phyloP scores from a whole-genome alignment of 176 grass and related monocot genomes.

The Ampelocalamus luodianensis region DNA sequence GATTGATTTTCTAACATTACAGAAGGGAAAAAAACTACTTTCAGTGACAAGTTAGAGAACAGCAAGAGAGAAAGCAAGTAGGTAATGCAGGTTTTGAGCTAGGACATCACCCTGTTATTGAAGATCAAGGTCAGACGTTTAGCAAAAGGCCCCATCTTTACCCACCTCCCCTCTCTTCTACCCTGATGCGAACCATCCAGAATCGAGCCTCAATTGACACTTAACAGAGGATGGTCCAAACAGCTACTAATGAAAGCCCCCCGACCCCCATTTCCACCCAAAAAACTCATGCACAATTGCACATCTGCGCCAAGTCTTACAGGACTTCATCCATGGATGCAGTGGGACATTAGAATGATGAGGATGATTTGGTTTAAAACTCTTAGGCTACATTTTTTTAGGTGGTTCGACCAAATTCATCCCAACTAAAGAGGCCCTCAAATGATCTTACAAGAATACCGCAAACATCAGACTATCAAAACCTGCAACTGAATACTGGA shows the following conservation, averaged over 20 bases:
- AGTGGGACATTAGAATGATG: background rate
- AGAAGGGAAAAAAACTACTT: background rate
- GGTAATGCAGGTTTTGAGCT: background rate
- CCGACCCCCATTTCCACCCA: background rate
- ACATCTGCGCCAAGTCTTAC: background rate
- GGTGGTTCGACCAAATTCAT: background rate
- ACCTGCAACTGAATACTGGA: background rate
- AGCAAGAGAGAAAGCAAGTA: background rate
- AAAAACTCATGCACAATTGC: background rate
- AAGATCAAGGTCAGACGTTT: background rate
- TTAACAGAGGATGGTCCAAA: background rate
- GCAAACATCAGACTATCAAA: background rate
- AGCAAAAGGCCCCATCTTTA: background rate
- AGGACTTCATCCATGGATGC: background rate
- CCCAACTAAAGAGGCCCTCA: background rate
- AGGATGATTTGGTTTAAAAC: background rate
- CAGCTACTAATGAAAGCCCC: background rate
- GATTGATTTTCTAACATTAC: background rate
- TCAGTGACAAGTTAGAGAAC: background rate
- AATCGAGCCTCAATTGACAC: background rate
- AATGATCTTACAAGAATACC: background rate
- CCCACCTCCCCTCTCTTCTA: too few relatives aligned
- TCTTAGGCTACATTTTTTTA: background rate
- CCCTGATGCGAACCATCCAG: background rate
- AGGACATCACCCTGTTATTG: too few relatives aligned